These are phyloP conservation scores for Monosporascus ibericus DNA, from an alignment of 2,329 filamentous ascomycete species.

Conservation along the genomic window DNA sequence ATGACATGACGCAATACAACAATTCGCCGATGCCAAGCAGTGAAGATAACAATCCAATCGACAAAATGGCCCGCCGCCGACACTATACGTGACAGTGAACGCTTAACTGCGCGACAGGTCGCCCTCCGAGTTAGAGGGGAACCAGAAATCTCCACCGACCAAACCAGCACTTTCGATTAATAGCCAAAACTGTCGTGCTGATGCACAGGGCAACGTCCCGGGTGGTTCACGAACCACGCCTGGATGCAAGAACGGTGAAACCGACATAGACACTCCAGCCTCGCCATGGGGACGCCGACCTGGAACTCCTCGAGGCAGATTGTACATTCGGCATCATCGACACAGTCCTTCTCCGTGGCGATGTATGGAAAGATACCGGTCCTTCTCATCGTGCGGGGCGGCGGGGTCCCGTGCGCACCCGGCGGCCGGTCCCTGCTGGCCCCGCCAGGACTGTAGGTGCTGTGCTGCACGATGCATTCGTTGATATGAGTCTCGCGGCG, in stretches of 20 bases:
- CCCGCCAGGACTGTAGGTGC: slow-evolving; percentile 35
- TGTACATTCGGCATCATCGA: slow-evolving; percentile 61
- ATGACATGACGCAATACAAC: too few relatives aligned
- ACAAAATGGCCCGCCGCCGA: too few relatives aligned
- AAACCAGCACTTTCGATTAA: slow-evolving; percentile 13
- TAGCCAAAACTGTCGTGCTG: slow-evolving; percentile 57
- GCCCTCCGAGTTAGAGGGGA: too few relatives aligned
- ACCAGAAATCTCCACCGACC: too few relatives aligned
- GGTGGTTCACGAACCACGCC: slow-evolving; percentile 57
- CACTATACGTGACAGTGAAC: too few relatives aligned
- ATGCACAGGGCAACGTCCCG: slow-evolving; percentile 59
- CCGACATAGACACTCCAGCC: slow-evolving; percentile 60
- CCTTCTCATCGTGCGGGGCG: slow-evolving; percentile 34
- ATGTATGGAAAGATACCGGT: slow-evolving; percentile 59
- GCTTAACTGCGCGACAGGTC: too few relatives aligned
- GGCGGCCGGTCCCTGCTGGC: slow-evolving; percentile 14
- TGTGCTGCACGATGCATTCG: slow-evolving; percentile 50
- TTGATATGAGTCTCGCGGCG: slow-evolving; percentile 54
- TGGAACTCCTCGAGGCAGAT: slow-evolving; percentile 64
- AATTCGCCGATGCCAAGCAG: too few relatives aligned
- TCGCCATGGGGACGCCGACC: slow-evolving; percentile 56
- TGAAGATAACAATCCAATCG: too few relatives aligned
- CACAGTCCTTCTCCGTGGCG: slow-evolving; percentile 62
- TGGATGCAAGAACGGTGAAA: slow-evolving; percentile 57
- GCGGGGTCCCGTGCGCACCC: slow-evolving; percentile 19